These are phyloP conservation scores for Neocucurbitaria cava DNA, from an alignment of 2,329 filamentous ascomycete species.

Conservation along the genomic window DNA sequence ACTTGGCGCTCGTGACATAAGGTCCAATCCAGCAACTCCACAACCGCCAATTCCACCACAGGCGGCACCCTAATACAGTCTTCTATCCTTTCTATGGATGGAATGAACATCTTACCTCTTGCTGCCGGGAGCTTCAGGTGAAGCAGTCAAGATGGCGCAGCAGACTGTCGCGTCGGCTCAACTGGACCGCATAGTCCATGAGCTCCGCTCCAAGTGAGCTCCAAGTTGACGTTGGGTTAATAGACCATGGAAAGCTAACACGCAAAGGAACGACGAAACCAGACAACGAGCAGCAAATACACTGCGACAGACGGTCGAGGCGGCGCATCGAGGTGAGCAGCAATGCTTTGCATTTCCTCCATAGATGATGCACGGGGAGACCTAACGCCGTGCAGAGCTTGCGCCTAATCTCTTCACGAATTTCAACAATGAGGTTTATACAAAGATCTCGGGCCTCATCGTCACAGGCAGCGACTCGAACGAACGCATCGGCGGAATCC, in stretches of 20 bases:
- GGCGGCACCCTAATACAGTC: constrained; percentile 9
- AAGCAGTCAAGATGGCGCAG: constrained; percentile 48
- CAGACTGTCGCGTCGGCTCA: constrained; percentile 38
- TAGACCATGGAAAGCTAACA: constrained; percentile 18
- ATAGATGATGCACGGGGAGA: constrained; percentile 9
- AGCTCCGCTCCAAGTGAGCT: constrained; percentile 63
- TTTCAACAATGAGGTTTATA: constrained; percentile 72
- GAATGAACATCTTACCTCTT: constrained; percentile 21
- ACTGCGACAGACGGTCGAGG: constrained; percentile 53
- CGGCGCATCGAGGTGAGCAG: constrained; percentile 54
- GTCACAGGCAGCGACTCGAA: constrained; percentile 84
- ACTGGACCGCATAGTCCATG: constrained; percentile 63
- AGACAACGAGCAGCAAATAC: constrained; percentile 54
- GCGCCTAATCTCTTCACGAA: constrained; percentile 78
- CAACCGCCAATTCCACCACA: constrained; percentile 18
- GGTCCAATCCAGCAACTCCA: constrained; percentile 22
- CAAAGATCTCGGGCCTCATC: constrained; percentile 74
- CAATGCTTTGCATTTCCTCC: constrained; percentile 16
- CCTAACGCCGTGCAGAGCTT: constrained; percentile 66
- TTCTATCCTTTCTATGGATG: constrained; percentile 44
- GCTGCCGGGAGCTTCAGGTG: constrained; percentile 44
- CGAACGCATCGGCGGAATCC: constrained; percentile 89
- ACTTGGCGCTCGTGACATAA: constrained; percentile 30
- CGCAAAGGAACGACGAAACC: constrained; percentile 52
- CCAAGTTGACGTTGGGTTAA: background rate